A percentile compares a stretch with the other conserved stretches of the same genome.
Conservation (phyloP, 129 eudicot species). For the Lactuca saligna region DNA sequence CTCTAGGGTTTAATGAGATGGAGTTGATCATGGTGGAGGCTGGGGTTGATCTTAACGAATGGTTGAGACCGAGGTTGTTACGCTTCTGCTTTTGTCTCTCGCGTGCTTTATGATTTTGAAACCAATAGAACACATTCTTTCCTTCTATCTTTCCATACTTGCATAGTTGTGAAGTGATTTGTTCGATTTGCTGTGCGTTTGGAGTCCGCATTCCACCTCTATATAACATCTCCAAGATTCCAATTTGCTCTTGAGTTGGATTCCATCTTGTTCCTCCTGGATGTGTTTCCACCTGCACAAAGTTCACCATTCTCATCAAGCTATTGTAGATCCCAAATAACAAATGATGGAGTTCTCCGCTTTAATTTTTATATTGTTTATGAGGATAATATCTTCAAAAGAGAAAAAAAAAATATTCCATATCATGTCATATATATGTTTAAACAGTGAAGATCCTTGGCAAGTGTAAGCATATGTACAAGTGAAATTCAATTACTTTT, state of each 20-base stretch:
- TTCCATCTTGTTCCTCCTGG: constrained; percentile 97
- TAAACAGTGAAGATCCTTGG: constrained; percentile 38
- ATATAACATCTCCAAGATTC: constrained; percentile 82
- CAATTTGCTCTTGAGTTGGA: constrained; percentile 91
- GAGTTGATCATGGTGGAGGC: constrained; percentile 37
- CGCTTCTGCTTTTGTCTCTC: constrained; percentile 94
- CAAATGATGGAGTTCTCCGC: constrained; percentile 1
- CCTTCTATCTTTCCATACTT: constrained; percentile 91
- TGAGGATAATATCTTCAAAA: constrained; percentile 25
- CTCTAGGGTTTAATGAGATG: constrained; percentile 54
- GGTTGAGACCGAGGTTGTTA: constrained; percentile 54
- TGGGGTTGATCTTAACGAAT: constrained; percentile 48
- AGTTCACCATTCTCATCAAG: constrained; percentile 18
- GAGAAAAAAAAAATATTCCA: constrained; percentile 27
- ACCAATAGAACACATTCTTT: constrained; percentile 95
- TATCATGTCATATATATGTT: constrained; percentile 26
- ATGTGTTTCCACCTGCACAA: constrained; percentile 62
- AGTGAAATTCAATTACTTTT: constrained; percentile 1
- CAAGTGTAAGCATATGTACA: constrained; percentile 29
- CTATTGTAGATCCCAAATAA: constrained; percentile 10
- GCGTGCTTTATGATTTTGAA: constrained; percentile 95
- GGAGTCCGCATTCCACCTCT: constrained; percentile 93
- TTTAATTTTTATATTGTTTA: neutral
- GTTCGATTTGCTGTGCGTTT: constrained; percentile 84
- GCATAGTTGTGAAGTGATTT: constrained; percentile 67